These are phyloP conservation scores for Colletotrichum somersetense DNA, from an alignment of 2,329 filamentous ascomycete species.

Conservation along the genomic window DNA sequence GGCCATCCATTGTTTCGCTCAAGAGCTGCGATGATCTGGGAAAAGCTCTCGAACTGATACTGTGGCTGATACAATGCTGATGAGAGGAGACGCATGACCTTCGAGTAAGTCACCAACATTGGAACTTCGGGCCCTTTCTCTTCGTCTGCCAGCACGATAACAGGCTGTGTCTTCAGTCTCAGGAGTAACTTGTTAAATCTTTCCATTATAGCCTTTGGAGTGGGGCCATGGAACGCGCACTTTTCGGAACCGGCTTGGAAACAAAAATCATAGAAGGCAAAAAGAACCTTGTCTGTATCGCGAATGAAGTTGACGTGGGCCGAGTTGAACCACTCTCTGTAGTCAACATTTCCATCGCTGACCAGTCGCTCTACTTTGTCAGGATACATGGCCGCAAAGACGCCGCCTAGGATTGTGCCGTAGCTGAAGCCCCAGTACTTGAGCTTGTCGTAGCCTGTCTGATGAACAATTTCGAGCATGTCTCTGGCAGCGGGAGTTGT, in stretches of 20 bases:
- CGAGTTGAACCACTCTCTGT: constrained; percentile 65
- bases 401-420: constrained; percentile 64
- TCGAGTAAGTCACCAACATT: constrained; percentile 63
- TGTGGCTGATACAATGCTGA: constrained; percentile 61
- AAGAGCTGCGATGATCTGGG: constrained; percentile 57
- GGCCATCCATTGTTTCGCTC: constrained; percentile 59
- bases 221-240: constrained; percentile 59
- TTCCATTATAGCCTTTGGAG: constrained; percentile 54
- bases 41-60: constrained; percentile 56
- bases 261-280: constrained; percentile 67
- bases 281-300: constrained; percentile 67
- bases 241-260: constrained; percentile 61
- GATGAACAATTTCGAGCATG: constrained; percentile 60
- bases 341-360: constrained; percentile 66
- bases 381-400: constrained; percentile 65
- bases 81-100: constrained; percentile 58
- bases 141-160: constrained; percentile 54
- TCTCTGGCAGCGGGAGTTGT: constrained; percentile 61
- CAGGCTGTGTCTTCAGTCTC: constrained; percentile 56
- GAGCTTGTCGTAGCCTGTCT: constrained; percentile 57
- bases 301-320: constrained; percentile 60
- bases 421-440: constrained; percentile 69
- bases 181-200: constrained; percentile 57
- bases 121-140: constrained; percentile 56
- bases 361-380: constrained; percentile 64